These are phyloP conservation scores for Helotiales sp. DNA, from an alignment of 2,329 filamentous ascomycete species.

Conservation along the genomic window DNA sequence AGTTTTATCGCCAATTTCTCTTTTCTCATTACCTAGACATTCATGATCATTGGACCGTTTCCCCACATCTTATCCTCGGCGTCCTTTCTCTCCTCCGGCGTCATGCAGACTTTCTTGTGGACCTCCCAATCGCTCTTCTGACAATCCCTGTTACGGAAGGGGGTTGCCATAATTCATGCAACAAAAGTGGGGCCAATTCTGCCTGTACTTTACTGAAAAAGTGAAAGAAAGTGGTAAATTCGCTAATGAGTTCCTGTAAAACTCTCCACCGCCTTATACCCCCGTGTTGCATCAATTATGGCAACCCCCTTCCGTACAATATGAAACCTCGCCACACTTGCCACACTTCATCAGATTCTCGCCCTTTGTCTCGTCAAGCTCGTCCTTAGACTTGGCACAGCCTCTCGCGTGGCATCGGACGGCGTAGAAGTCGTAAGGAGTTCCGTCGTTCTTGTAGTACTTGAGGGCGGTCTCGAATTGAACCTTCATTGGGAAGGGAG, in stretches of 20 bases:
- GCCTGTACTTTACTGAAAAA: too few species aligned
- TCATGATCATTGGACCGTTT: too few species aligned
- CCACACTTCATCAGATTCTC: slow-evolving; percentile 6
- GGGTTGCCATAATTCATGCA: too few species aligned
- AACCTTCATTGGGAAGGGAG: slow-evolving; percentile 6
- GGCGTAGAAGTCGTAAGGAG: slow-evolving; percentile 11
- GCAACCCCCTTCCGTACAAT: slow-evolving; percentile 7
- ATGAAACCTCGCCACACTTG: slow-evolving; percentile 6
- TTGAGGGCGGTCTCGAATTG: slow-evolving; percentile 10
- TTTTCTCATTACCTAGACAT: too few species aligned
- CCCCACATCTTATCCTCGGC: too few species aligned
- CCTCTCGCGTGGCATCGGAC: slow-evolving; percentile 1
- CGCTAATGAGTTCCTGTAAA: too few species aligned
- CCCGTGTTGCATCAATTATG: too few species aligned
- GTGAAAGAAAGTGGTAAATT: too few species aligned
- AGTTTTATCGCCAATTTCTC: too few species aligned
- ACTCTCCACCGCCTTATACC: too few species aligned
- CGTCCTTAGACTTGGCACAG: slow-evolving; percentile 2
- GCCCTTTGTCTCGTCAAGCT: slow-evolving; percentile 5
- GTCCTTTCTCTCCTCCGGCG: slow-evolving; percentile 8
- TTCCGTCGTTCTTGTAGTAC: slow-evolving; percentile 14
- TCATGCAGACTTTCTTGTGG: slow-evolving; percentile 12
- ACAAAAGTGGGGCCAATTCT: too few species aligned
- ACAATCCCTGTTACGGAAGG: too few species aligned
- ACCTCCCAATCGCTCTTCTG: slow-evolving; percentile 2